phyloP scores from a whole-genome alignment of 306 rosid species.

The barrel medic (Medicago truncatula) region DNA sequence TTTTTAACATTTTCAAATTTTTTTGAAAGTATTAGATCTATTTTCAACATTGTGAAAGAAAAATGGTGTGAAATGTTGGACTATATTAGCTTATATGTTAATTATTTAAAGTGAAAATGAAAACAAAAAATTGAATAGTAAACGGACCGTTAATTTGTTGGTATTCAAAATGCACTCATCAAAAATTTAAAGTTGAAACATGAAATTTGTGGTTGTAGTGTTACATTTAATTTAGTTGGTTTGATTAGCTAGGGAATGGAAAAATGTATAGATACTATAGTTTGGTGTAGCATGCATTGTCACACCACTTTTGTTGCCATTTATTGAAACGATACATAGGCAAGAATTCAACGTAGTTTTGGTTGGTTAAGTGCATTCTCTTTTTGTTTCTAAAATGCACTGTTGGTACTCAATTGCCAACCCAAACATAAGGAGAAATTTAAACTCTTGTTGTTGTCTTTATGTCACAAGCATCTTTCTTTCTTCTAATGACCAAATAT shows the following conservation, averaged over 20 bases:
- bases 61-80: no score
- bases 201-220: conserved; percentile 15
- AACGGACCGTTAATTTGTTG: conserved; percentile 42
- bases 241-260: conserved; percentile 36
- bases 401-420: conserved; percentile 30
- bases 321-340: conserved; percentile 30
- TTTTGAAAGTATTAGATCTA: no score
- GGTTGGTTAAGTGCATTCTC: conserved; percentile 16
- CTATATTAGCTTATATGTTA: no score
- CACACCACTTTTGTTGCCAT: conserved; percentile 34
- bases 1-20: no score
- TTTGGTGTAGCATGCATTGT: conserved; percentile 38
- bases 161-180: conserved; percentile 48
- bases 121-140: no score
- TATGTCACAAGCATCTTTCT: conserved; percentile 35
- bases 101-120: no score
- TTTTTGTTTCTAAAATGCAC: conserved; percentile 36
- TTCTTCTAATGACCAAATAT: conserved; percentile 2
- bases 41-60: no score
- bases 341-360: conserved; percentile 22
- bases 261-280: conserved; percentile 2
- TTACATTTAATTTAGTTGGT: conserved; percentile 30
- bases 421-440: conserved; percentile 16
- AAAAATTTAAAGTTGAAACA: conserved; percentile 25
- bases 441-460: conserved; percentile 48